These are phyloP conservation scores for Syncephalastrum contaminatum DNA, from an alignment of 371 early-diverging fungal species.

Conservation along the genomic window DNA sequence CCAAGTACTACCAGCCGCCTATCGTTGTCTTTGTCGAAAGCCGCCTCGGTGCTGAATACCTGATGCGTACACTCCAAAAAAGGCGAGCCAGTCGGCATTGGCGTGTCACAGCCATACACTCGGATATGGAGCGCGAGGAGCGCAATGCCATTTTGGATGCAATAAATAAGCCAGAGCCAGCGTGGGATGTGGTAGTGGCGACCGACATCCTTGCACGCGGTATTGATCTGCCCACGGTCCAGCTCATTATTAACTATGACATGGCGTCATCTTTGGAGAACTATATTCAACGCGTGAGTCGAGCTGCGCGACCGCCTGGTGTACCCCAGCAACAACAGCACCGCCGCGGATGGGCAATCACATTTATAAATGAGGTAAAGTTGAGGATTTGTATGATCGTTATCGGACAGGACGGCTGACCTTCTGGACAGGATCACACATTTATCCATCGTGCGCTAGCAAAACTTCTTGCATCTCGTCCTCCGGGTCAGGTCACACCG, in stretches of 20 bases:
- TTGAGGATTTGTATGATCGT: too few species aligned
- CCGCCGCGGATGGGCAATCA: constrained; percentile 50
- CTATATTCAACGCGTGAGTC: constrained; percentile 60
- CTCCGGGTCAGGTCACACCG: too few species aligned
- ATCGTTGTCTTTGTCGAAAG: constrained; percentile 60
- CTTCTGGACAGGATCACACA: too few species aligned
- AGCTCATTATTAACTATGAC: constrained; percentile 60
- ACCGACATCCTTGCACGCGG: constrained; percentile 61
- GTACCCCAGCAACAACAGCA: constrained; percentile 23
- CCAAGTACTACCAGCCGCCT: constrained; percentile 56
- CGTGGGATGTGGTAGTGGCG: constrained; percentile 50
- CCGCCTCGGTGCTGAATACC: constrained; percentile 53
- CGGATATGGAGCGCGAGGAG: constrained; percentile 54
- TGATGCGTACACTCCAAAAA: constrained; percentile 47
- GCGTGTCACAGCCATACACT: constrained; percentile 50
- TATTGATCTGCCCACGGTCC: constrained; percentile 46
- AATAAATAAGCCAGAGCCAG: constrained; percentile 28
- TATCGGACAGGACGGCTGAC: too few species aligned
- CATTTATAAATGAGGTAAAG: constrained; percentile 57
- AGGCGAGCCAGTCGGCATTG: constrained; percentile 27
- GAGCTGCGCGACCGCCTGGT: constrained; percentile 29
- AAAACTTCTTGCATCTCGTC: too few species aligned
- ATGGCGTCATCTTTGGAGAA: constrained; percentile 59
- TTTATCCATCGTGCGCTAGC: too few species aligned
- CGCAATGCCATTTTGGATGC: constrained; percentile 35